Evolutionary conservation across 73 alveolate genomes (phyloP).

Genomic region (Paramecium octaurelia): DNA sequence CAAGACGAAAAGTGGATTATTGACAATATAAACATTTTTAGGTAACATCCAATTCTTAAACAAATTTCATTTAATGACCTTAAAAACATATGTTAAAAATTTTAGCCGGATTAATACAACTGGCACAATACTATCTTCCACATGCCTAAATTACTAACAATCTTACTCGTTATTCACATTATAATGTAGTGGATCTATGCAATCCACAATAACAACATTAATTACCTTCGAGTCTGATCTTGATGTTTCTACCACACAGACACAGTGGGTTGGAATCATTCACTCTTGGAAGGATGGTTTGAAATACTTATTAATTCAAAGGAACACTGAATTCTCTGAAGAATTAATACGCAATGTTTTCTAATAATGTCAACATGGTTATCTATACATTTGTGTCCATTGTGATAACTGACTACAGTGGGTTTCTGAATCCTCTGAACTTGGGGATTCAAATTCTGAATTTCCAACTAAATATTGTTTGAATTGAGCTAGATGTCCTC

Average conservation of each 20-base stretch:
- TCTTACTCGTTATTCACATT: background rate
- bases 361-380: background rate
- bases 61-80: background rate
- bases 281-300: background rate
- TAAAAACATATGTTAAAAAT: background rate
- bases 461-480: background rate
- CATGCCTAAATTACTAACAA: background rate
- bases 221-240: background rate
- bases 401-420: background rate
- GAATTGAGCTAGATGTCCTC: background rate
- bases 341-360: background rate
- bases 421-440: background rate
- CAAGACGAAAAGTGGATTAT: background rate
- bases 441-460: background rate
- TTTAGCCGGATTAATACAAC: background rate
- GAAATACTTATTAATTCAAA: background rate
- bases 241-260: background rate
- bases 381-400: background rate
- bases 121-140: background rate
- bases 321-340: background rate
- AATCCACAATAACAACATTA: background rate
- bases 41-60: background rate
- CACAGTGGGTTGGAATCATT: background rate
- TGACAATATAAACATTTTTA: background rate
- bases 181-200: background rate